These are phyloP conservation scores for Polyrhizophydium stewartii DNA, from an alignment of 371 early-diverging fungal genomes.

Conservation along the genomic window DNA sequence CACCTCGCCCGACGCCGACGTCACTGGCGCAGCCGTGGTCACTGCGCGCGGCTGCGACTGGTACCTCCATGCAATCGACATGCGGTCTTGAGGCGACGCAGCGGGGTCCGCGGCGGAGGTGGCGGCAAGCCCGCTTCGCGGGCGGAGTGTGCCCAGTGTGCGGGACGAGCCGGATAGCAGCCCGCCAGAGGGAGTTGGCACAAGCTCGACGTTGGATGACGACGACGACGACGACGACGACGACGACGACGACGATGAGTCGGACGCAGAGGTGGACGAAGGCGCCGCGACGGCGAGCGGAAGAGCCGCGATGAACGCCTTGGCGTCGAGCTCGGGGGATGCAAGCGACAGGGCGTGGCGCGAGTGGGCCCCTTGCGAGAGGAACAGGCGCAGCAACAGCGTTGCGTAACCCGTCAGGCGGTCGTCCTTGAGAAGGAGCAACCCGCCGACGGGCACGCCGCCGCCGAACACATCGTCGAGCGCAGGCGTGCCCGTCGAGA, in stretches of 20 bases:
- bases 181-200: not conserved
- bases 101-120: conserved; percentile 11
- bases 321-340: conserved; percentile 34
- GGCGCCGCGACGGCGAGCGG: too few species aligned
- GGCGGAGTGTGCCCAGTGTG: not conserved
- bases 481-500: conserved; percentile 84
- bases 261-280: not conserved
- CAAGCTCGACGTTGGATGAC: too few species aligned
- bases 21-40: conserved; percentile 4
- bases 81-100: conserved; percentile 60
- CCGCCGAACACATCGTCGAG: conserved; percentile 79
- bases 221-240: too few species aligned
- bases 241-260: not conserved
- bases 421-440: conserved; percentile 78
- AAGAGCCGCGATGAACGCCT: conserved; percentile 7
- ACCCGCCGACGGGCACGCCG: conserved; percentile 80
- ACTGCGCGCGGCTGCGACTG: conserved; percentile 70
- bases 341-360: conserved; percentile 70
- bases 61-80: conserved; percentile 94
- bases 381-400: conserved; percentile 71
- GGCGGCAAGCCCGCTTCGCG: conserved; percentile 1
- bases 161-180: not conserved
- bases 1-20: not conserved
- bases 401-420: conserved; percentile 80
- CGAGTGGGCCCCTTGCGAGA: conserved; percentile 79